phyloP scores from a whole-genome alignment of 306 rosid genomes.

The Biancaea sappan region DNA sequence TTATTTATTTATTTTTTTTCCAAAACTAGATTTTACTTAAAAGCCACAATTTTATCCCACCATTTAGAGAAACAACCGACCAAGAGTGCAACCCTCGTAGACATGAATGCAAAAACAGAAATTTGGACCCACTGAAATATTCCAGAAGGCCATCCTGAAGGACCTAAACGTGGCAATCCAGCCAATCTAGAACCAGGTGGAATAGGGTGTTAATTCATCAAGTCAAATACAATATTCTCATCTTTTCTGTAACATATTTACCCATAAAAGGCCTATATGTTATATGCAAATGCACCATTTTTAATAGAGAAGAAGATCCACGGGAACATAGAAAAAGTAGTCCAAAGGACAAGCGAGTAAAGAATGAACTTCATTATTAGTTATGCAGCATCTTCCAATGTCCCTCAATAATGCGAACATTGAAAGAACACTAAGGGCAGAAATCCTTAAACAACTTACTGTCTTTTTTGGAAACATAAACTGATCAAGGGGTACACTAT shows the following conservation, averaged over 20 bases:
- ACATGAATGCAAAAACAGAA: not conserved
- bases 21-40: not conserved
- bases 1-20: not conserved
- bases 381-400: not conserved
- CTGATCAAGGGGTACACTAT: conserved; percentile 84
- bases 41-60: not conserved
- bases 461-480: conserved; percentile 71
- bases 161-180: not conserved
- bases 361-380: conserved; percentile 9
- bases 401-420: not conserved
- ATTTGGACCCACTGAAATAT: not conserved
- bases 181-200: not conserved
- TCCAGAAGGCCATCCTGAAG: conserved; percentile 3
- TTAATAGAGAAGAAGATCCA: conserved; percentile 11
- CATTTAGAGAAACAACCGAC: not conserved
- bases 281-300: conserved; percentile 16
- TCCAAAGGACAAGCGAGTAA: not conserved
- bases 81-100: not conserved
- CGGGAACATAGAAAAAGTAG: conserved; percentile 1
- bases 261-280: not conserved
- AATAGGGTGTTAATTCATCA: not conserved
- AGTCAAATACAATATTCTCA: not conserved
- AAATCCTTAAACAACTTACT: conserved; percentile 47
- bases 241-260: not conserved
- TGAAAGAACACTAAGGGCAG: conserved; percentile 10